Percentiles rank a stretch among this genome's conserved stretches.
These are phyloP conservation scores for Grosmannia clavigera DNA, from an alignment of 2,329 filamentous ascomycete genomes.

Conservation along the genomic window DNA sequence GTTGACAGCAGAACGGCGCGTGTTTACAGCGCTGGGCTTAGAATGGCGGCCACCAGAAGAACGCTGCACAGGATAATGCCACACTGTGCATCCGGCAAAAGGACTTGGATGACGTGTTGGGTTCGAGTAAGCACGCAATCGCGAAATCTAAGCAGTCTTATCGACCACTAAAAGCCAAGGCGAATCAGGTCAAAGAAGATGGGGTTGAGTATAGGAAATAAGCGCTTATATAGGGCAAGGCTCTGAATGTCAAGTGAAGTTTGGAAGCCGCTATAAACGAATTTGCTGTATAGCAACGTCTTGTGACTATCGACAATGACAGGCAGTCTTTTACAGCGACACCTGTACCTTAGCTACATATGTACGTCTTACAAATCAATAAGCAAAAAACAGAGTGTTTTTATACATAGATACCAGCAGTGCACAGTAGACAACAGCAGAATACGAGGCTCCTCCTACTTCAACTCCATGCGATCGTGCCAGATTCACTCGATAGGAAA, in stretches of 20 bases:
- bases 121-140: not conserved
- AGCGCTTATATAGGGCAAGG: not conserved
- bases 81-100: not conserved
- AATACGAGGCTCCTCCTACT: not conserved
- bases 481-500: not conserved
- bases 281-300: not conserved
- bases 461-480: not conserved
- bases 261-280: not conserved
- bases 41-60: slow-evolving; percentile 53
- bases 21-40: slow-evolving; percentile 67
- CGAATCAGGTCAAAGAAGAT: not conserved
- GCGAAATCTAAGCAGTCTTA: not conserved
- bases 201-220: not conserved
- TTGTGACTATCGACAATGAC: not conserved
- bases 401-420: too few species aligned
- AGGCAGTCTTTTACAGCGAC: not conserved
- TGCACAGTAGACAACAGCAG: not conserved
- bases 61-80: slow-evolving; percentile 49
- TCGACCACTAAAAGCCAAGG: not conserved
- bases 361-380: not conserved
- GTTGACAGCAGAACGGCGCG: slow-evolving; percentile 62
- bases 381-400: too few species aligned
- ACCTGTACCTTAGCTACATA: not conserved
- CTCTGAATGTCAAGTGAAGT: not conserved
- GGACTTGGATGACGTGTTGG: not conserved